Conservation (phyloP, 768 basidiomycete species). For the Hericium rajendrae region DNA sequence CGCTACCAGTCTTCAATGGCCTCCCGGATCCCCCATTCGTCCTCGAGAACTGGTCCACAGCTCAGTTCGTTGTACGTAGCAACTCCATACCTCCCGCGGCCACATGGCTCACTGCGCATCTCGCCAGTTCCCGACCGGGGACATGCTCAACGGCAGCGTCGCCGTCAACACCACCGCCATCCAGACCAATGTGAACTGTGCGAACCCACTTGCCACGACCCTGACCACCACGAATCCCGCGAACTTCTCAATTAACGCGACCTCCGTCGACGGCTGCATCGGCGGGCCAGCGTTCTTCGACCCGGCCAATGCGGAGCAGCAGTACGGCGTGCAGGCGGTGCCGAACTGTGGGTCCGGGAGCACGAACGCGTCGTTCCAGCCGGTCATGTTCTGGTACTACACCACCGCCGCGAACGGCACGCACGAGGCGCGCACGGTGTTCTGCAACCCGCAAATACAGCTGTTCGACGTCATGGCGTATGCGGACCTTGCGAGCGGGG, state of each 20-base stretch:
- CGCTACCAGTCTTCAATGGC: constrained; percentile 32
- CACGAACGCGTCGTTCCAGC: constrained; percentile 31
- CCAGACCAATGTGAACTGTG: constrained; percentile 38
- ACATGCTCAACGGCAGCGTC: constrained; percentile 44
- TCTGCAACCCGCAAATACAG: constrained; percentile 45
- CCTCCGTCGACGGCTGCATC: constrained; percentile 40
- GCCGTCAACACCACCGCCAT: constrained; percentile 42
- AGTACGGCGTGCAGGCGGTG: constrained; percentile 40
- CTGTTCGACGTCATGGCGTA: constrained; percentile 33
- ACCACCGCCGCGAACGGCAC: constrained; percentile 21
- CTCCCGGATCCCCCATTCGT: constrained; percentile 54
- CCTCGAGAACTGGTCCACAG: constrained; percentile 39
- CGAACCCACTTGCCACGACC: constrained; percentile 22
- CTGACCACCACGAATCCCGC: constrained; percentile 18
- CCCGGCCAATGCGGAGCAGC: constrained; percentile 28
- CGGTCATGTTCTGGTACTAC: constrained; percentile 66
- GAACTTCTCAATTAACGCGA: constrained; percentile 31
- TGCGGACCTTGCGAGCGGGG: constrained; percentile 33
- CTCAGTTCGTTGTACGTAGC: constrained; percentile 37
- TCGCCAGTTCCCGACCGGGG: constrained; percentile 31
- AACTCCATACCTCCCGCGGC: not conserved
- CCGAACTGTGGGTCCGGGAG: constrained; percentile 21
- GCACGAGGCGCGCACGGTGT: constrained; percentile 36
- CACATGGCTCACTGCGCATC: not conserved
- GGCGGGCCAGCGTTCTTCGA: constrained; percentile 26